A percentile compares a stretch with the other conserved stretches of the same genome.
Conservation (phyloP, 2,329 filamentous ascomycete species). For the Arthrobotrys sphaeroides region DNA sequence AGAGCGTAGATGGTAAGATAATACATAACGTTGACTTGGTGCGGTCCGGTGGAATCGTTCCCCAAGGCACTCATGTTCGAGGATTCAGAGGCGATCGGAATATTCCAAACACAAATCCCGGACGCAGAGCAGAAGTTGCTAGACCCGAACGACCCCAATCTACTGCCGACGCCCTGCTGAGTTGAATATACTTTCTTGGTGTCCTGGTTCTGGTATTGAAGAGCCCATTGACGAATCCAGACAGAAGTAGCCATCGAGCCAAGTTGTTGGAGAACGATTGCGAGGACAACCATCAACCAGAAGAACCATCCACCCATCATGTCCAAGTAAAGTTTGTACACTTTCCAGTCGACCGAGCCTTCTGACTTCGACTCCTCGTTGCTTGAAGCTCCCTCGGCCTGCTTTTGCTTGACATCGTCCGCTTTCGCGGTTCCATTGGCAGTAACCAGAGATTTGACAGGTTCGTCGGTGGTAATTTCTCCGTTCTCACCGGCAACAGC, state of each 20-base stretch:
- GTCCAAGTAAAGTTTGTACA: slow-evolving; percentile 83
- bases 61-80: slow-evolving; percentile 60
- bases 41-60: slow-evolving; percentile 60
- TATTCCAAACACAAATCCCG: slow-evolving; percentile 65
- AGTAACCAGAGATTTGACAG: slow-evolving; percentile 36
- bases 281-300: slow-evolving; percentile 78
- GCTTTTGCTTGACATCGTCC: slow-evolving; percentile 65
- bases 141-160: slow-evolving; percentile 58
- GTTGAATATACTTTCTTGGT: slow-evolving; percentile 12
- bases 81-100: slow-evolving; percentile 57
- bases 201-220: slow-evolving; percentile 47
- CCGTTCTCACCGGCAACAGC: slow-evolving; percentile 10
- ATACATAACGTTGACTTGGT: slow-evolving; percentile 79
- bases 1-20: slow-evolving; percentile 84
- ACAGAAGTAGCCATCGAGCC: slow-evolving; percentile 87
- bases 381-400: slow-evolving; percentile 62
- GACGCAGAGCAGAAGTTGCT: slow-evolving; percentile 59
- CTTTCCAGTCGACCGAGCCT: slow-evolving; percentile 86
- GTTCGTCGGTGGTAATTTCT: slow-evolving; percentile 21
- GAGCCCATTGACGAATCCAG: slow-evolving; percentile 84
- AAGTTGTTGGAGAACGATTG: slow-evolving; percentile 84
- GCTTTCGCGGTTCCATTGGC: slow-evolving; percentile 59
- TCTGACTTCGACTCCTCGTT: slow-evolving; percentile 79
- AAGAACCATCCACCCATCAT: slow-evolving; percentile 98
- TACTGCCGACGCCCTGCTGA: slow-evolving; percentile 60